Evolutionary conservation across 2,329 filamentous ascomycete genomes (phyloP).

Genomic region (Fusarium annulatum): DNA sequence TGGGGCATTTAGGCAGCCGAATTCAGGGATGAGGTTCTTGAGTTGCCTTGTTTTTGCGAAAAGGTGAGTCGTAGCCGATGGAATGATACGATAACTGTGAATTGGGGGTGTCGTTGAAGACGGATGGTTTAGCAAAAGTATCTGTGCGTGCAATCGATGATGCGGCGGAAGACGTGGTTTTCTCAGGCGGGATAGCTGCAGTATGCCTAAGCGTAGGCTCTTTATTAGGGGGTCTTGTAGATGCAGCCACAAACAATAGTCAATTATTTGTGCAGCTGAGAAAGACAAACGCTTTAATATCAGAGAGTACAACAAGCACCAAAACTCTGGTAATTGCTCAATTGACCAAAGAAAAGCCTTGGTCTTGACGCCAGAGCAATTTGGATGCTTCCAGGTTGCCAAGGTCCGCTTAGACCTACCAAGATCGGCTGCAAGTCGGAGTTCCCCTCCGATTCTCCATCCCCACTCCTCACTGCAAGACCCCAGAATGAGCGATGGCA

Average conservation of each 20-base stretch:
- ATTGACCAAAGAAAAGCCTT: neutral
- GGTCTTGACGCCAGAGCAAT: neutral
- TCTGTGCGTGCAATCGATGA: neutral
- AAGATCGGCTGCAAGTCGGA: neutral
- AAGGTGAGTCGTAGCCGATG: neutral
- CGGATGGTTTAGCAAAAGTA: neutral
- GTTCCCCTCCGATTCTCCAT: neutral
- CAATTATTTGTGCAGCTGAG: neutral
- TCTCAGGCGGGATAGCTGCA: neutral
- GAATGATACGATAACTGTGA: neutral
- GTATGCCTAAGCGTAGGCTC: neutral
- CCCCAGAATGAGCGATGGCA: neutral
- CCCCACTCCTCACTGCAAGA: neutral
- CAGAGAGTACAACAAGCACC: neutral
- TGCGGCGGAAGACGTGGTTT: neutral
- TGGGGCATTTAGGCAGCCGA: conserved; percentile 12
- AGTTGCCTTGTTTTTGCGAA: neutral
- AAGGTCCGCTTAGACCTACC: conserved; percentile 8
- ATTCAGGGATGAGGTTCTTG: neutral
- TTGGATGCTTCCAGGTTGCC: neutral
- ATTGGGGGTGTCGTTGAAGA: neutral
- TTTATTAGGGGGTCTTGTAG: neutral
- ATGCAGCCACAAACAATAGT: neutral
- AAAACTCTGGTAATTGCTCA: neutral
- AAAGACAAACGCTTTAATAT: rapidly evolving